A percentile compares a stretch with the other conserved stretches of the same genome.
phyloP scores from a whole-genome alignment of 192 early-diverging fungal genomes.

The Backusella sp. region DNA sequence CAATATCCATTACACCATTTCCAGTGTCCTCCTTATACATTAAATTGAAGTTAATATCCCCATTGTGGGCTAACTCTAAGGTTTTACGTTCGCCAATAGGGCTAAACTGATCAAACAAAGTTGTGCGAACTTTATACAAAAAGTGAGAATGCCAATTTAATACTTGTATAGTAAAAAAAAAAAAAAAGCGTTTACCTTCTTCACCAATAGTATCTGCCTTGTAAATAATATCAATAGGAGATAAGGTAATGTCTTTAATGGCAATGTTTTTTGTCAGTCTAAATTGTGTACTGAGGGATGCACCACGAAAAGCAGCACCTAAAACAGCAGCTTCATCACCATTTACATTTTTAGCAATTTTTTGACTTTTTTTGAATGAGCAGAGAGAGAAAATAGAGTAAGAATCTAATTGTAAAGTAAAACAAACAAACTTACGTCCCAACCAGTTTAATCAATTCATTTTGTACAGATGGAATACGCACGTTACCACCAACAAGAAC shows the following conservation, averaged over 20 bases:
- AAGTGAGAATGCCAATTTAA: background rate
- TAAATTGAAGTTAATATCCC: slow-evolving; percentile 77
- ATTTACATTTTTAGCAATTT: slow-evolving; percentile 93
- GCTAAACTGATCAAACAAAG: slow-evolving; percentile 64
- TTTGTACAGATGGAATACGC: slow-evolving; percentile 85
- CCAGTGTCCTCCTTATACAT: slow-evolving; percentile 49
- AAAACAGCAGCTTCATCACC: slow-evolving; percentile 94
- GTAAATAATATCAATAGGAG: slow-evolving; percentile 67
- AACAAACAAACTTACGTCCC: slow-evolving; percentile 55
- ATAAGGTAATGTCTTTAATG: slow-evolving; percentile 79
- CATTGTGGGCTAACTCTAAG: slow-evolving; percentile 73
- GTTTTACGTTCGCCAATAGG: slow-evolving; percentile 79
- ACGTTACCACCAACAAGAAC: slow-evolving; percentile 93
- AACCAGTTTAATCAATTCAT: slow-evolving; percentile 60
- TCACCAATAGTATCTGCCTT: slow-evolving; percentile 33
- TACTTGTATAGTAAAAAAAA: background rate
- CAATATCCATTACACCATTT: slow-evolving; percentile 48
- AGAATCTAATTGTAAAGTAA: background rate
- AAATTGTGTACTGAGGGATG: slow-evolving; percentile 83
- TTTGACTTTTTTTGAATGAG: slow-evolving; percentile 45
- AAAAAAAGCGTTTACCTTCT: background rate
- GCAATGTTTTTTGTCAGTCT: slow-evolving; percentile 74
- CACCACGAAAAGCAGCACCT: slow-evolving; percentile 87
- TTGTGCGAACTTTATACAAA: slow-evolving; percentile 39
- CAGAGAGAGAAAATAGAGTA: background rate